These are phyloP conservation scores for Tephrocybe sp. DNA, from an alignment of 768 basidiomycete species.

Conservation along the genomic window DNA sequence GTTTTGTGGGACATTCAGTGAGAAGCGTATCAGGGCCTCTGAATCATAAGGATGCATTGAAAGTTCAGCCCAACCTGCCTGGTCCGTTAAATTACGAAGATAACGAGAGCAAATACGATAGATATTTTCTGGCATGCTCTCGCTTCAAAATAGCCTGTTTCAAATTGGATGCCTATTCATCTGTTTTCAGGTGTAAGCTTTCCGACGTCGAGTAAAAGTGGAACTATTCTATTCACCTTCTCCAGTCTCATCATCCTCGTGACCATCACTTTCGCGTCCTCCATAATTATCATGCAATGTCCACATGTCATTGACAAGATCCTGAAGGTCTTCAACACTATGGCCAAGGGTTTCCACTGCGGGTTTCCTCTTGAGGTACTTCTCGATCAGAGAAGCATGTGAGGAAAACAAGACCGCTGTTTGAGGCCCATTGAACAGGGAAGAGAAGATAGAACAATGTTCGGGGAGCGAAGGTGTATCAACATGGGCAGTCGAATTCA, in stretches of 20 bases:
- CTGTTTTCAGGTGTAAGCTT: no score
- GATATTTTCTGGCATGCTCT: no score
- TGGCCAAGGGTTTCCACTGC: slow-evolving; percentile 36
- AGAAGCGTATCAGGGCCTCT: no score
- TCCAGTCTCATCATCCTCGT: slow-evolving; percentile 2
- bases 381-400: slow-evolving; percentile 53
- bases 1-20: no score
- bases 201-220: no score
- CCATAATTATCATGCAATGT: slow-evolving; percentile 47
- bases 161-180: no score
- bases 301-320: slow-evolving; percentile 59
- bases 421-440: slow-evolving; percentile 40
- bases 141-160: no score
- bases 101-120: no score
- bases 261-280: slow-evolving; percentile 21
- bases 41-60: no score
- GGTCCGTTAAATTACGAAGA: no score
- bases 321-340: slow-evolving; percentile 55
- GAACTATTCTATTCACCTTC: slow-evolving; percentile 17
- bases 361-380: slow-evolving; percentile 37
- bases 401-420: slow-evolving; percentile 41
- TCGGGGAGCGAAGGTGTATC: slow-evolving; percentile 15
- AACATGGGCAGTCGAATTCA: slow-evolving; percentile 4
- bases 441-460: slow-evolving; percentile 35
- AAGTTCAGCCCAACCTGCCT: no score